Evolutionary conservation across 2,329 filamentous ascomycete genomes (phyloP).

Genomic region (Paecilomyces variotii): DNA sequence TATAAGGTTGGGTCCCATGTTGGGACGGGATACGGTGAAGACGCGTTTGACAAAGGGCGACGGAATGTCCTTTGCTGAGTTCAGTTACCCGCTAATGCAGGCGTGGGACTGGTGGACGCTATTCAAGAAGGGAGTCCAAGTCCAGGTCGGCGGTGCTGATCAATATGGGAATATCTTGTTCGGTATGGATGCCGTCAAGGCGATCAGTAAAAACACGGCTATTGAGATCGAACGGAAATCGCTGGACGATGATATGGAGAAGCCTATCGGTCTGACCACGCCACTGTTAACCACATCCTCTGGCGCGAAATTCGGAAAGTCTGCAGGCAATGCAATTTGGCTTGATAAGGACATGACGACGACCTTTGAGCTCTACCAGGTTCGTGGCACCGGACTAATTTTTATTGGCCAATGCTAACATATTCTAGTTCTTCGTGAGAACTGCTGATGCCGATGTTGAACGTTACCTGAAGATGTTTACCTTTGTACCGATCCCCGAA

Average conservation of each 20-base stretch:
- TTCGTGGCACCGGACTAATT: slow-evolving; percentile 16
- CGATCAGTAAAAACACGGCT: slow-evolving; percentile 49
- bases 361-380: slow-evolving; percentile 75
- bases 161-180: slow-evolving; percentile 95
- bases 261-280: slow-evolving; percentile 78
- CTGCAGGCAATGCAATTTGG: slow-evolving; percentile 89
- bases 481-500: slow-evolving; percentile 66
- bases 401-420: slow-evolving; percentile 12
- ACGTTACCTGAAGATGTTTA: slow-evolving; percentile 77
- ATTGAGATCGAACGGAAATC: slow-evolving; percentile 29
- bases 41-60: slow-evolving; percentile 75
- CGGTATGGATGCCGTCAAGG: slow-evolving; percentile 77
- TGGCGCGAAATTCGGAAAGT: slow-evolving; percentile 91
- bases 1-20: slow-evolving; percentile 75
- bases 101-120: slow-evolving; percentile 96
- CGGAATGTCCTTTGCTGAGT: slow-evolving; percentile 91
- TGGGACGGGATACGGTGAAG: slow-evolving; percentile 81
- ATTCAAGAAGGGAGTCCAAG: slow-evolving; percentile 62
- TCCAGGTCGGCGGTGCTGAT: slow-evolving; percentile 92
- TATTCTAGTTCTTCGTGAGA: slow-evolving; percentile 67
- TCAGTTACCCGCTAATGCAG: slow-evolving; percentile 86
- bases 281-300: slow-evolving; percentile 79
- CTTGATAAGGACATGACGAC: slow-evolving; percentile 73
- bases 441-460: slow-evolving; percentile 75
- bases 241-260: slow-evolving; percentile 29